Percentiles rank a stretch among this genome's conserved stretches.
Conservation (phyloP, 176 grass and related monocot species). For the sorghum (Sorghum bicolor) region DNA sequence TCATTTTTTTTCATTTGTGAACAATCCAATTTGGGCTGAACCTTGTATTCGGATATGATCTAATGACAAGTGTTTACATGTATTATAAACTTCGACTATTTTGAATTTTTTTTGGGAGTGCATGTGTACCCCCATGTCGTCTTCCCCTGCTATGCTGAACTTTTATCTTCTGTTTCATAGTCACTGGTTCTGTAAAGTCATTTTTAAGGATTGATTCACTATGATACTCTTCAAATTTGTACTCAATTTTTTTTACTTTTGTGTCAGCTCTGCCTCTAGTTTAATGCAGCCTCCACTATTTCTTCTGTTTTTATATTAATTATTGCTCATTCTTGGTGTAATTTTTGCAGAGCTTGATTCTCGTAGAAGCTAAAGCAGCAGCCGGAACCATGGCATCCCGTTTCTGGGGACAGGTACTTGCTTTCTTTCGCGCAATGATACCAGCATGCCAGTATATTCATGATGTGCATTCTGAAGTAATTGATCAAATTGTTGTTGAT, state of each 20-base stretch:
- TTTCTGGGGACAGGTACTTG: constrained; percentile 71
- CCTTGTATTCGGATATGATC: neutral
- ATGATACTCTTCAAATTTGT: neutral
- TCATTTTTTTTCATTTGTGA: neutral
- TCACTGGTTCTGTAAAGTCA: neutral
- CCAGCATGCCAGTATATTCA: neutral
- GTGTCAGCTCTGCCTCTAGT: neutral
- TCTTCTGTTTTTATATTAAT: neutral
- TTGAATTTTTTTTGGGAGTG: neutral
- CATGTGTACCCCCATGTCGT: neutral
- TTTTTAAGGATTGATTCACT: neutral
- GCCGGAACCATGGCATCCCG: constrained; percentile 65
- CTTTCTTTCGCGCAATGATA: neutral
- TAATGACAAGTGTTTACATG: neutral
- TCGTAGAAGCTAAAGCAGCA: neutral
- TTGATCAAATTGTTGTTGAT: neutral
- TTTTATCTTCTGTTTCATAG: neutral
- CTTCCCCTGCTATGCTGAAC: neutral
- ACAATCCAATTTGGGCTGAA: neutral
- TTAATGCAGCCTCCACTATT: neutral
- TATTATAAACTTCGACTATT: neutral
- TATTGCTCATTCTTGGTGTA: neutral
- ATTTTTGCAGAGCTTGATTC: constrained; percentile 14
- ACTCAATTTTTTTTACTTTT: neutral
- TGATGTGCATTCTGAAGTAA: neutral